phyloP scores from a whole-genome alignment of 331 rosid species.

The Pyrus hybrid region DNA sequence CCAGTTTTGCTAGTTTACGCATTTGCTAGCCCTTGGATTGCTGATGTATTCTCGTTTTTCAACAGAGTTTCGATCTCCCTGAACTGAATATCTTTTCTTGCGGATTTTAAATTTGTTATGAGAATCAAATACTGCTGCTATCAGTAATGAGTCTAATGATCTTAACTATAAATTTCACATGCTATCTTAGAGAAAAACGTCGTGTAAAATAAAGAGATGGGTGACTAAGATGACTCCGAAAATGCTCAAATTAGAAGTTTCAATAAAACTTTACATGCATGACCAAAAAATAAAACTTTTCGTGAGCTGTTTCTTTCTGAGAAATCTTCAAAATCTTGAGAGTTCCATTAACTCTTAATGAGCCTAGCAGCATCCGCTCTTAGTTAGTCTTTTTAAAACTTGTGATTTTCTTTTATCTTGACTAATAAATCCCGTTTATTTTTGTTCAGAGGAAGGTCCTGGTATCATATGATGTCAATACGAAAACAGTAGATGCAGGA shows the following conservation, averaged over 20 bases:
- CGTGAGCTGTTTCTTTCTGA: not conserved
- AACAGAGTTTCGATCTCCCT: not conserved
- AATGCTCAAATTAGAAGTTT: not conserved
- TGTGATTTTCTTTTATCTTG: not conserved
- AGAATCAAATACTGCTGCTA: not conserved
- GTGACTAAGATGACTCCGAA: not conserved
- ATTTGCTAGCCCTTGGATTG: not conserved
- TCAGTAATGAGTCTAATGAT: not conserved
- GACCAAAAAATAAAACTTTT: not conserved
- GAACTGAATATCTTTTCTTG: not conserved
- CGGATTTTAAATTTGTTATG: not conserved
- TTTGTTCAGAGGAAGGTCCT: constrained; percentile 48
- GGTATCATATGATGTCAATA: constrained; percentile 46
- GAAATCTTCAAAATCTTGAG: not conserved
- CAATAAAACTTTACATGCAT: not conserved
- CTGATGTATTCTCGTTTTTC: not conserved
- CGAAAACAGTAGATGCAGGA: constrained; percentile 32
- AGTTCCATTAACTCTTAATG: not conserved
- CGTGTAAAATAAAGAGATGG: not conserved
- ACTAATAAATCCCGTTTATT: not conserved
- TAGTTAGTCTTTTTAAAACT: not conserved
- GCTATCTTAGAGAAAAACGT: not conserved
- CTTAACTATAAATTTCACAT: not conserved
- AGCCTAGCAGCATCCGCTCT: not conserved
- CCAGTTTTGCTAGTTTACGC: not conserved